These are phyloP conservation scores for Aureobasidium sp. DNA, from an alignment of 2,329 filamentous ascomycete species.

Conservation along the genomic window DNA sequence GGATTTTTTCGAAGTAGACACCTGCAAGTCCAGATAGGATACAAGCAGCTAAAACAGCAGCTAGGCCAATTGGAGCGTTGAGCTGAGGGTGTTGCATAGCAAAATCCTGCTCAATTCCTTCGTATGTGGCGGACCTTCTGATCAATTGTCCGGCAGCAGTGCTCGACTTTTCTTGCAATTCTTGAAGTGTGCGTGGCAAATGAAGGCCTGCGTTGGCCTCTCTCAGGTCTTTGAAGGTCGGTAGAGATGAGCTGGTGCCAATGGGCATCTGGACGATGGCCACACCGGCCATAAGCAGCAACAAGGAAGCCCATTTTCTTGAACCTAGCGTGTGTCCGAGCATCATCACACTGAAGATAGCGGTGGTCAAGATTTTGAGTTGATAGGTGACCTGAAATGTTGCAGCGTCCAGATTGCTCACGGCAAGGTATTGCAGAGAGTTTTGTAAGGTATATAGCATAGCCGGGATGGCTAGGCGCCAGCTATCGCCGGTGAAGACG, in stretches of 20 bases:
- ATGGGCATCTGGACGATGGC: slow-evolving; percentile 75
- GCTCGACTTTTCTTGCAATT: slow-evolving; percentile 60
- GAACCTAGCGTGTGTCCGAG: slow-evolving; percentile 62
- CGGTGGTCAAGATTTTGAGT: slow-evolving; percentile 86
- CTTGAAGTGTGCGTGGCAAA: slow-evolving; percentile 73
- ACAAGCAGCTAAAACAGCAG: slow-evolving; percentile 71
- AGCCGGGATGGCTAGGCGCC: slow-evolving; percentile 89
- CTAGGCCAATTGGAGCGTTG: slow-evolving; percentile 72
- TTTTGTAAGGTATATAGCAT: slow-evolving; percentile 87
- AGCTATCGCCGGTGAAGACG: slow-evolving; percentile 84
- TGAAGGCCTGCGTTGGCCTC: slow-evolving; percentile 52
- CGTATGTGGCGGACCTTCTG: slow-evolving; percentile 78
- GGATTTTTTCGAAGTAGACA: slow-evolving; percentile 82
- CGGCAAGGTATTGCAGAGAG: slow-evolving; percentile 83
- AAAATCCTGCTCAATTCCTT: slow-evolving; percentile 68
- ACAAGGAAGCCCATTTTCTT: slow-evolving; percentile 72
- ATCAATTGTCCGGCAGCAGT: slow-evolving; percentile 44
- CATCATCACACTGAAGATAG: slow-evolving; percentile 75
- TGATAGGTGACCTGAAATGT: slow-evolving; percentile 93
- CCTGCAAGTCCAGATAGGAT: slow-evolving; percentile 76
- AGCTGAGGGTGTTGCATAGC: slow-evolving; percentile 50
- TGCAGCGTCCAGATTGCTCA: slow-evolving; percentile 84
- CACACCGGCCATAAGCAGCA: slow-evolving; percentile 75
- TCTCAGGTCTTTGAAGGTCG: slow-evolving; percentile 54
- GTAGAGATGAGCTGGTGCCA: slow-evolving; percentile 46